Base-by-base conservation (phyloP, 495 filamentous ascomycete genomes). In the Xylaria curta region DNA sequence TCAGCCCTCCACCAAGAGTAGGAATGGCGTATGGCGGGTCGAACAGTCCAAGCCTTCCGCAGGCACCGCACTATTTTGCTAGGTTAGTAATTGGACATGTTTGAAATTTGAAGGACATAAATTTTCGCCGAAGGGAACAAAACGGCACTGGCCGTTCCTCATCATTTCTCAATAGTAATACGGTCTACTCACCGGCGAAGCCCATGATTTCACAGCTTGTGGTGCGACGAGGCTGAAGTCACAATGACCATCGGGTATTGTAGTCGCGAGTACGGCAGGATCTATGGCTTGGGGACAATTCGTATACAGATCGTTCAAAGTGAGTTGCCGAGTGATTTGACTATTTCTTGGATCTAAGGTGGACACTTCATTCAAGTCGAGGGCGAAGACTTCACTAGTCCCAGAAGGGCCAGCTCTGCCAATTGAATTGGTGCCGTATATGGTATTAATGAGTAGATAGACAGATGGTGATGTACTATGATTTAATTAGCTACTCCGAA, bases 381-480 rank as follows among this genome's bases (percentile, higher is more conserved):
- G 56, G 3, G 74, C 64, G 42, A 76, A 78, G 60, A 81, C 73
- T 70, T 73, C 72, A 54, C 21, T 74, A 8, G 74, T 54, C n/a
- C 76, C 77, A 0, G 68, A 65, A 7, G 79, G 78, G 1, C 76
- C 78, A 0, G 42, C 62, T 9, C 72, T 47, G 66, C 74, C 71
- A 8, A 49, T 1, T 15, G 76, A 66, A 70, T 81, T 80, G 75
- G 59, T 76, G 69, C 78, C 79, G 17, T 58, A 62, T 1, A 76
- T 75, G 21, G 76, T 77, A 31, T 74, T 76, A 56, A 84, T 74
- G 26, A 78, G 46, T 65, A 84, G 71, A 69, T 84, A 84, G 24
- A 82, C 78, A 12, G 80, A 82, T 0, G 82, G 82, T 9, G 80
- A 84, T 24, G 80, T 81, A 72, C 81, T 82, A 56, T 42, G 38